Percentiles rank a stretch among this genome's conserved stretches.
These are phyloP conservation scores for Boletus bicolor DNA, from an alignment of 768 basidiomycete genomes.

Conservation along the genomic window DNA sequence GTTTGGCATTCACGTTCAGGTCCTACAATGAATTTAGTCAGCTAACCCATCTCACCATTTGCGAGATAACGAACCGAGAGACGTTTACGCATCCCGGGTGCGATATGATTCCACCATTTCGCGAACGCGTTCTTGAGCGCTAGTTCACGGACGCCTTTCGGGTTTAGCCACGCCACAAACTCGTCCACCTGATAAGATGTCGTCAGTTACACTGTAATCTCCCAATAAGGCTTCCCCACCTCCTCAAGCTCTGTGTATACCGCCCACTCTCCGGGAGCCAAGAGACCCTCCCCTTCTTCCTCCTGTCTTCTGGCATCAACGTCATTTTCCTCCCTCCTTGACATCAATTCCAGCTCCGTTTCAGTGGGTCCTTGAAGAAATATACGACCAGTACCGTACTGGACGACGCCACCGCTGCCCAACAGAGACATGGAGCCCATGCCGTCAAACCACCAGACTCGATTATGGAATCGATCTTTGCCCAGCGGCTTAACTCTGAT, in stretches of 20 bases:
- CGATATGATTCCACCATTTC: conserved; percentile 84
- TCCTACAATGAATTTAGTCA: conserved; percentile 45
- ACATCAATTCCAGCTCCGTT: conserved; percentile 71
- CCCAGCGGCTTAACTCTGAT: conserved; percentile 88
- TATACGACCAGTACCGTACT: conserved; percentile 86
- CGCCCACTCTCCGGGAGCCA: conserved; percentile 85
- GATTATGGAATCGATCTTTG: conserved; percentile 89
- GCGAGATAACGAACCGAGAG: conserved; percentile 52
- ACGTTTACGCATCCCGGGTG: conserved; percentile 74
- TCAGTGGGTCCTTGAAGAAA: conserved; percentile 92
- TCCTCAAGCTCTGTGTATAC: conserved; percentile 84
- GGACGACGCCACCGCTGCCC: conserved; percentile 71
- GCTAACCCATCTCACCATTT: background rate
- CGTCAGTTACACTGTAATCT: conserved; percentile 7
- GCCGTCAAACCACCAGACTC: conserved; percentile 99
- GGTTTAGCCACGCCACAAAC: conserved; percentile 85
- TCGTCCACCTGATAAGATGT: conserved; percentile 60
- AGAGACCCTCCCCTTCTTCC: conserved; percentile 79
- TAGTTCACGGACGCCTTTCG: conserved; percentile 86
- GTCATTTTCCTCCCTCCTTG: conserved; percentile 49
- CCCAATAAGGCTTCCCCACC: conserved; percentile 41
- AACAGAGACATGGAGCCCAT: conserved; percentile 81
- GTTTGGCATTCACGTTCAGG: conserved; percentile 60
- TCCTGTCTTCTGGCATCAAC: conserved; percentile 60
- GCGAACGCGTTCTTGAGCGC: conserved; percentile 71